Base-by-base conservation (phyloP, 805 yeast genomes). In the Candida manassasensis region DNA sequence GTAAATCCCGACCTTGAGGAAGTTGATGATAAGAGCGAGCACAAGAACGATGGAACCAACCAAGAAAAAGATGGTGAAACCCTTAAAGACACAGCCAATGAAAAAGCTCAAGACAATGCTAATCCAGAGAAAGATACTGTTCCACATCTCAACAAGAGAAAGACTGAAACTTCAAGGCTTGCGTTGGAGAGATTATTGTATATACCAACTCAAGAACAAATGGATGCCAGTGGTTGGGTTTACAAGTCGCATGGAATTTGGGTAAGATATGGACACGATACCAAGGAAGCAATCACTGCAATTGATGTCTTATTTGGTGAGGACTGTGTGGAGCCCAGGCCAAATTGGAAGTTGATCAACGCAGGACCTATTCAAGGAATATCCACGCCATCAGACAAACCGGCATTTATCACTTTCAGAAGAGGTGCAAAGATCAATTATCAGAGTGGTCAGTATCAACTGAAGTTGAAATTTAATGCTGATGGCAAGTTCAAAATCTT, bases 281-380 rank as follows among this genome's bases (percentile, higher is more conserved):
- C 55, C 17, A 45, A 52, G 8, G 40, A 55, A 14, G 63, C 78
- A 1, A 54, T 81, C 5, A 72, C 78, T 6, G 84, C 71, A 2
- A 47, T 87, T 9, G 86, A 84, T 43, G 68, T 86, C 1, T 58
- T 89, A 22, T 88, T 78, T 61, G 94, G 95, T 1, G 51, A 55
- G 2, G 85, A 79, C 43, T 81, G 84, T 1, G 77, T 73, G 3
- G 95, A 86, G 35, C 94, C 95, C 3, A 65, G 95, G 37, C 76
- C 77, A 0, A 74, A 73, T 32, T 88, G 96, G 95, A 43, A 53
- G 2, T 44, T 75, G 6, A 38, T 67, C 3, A 41, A 43, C 19
- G 33, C 30, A 3, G 41, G 42, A 4, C 57, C 61, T 0, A 27
- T 66, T 5, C 14, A 19, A 10, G 57, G 45, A 11, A 39, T 55